Percentiles rank a stretch among this genome's conserved stretches.
Conservation (phyloP, 2,329 filamentous ascomycete genomes). For the Clathrospora elynae region DNA sequence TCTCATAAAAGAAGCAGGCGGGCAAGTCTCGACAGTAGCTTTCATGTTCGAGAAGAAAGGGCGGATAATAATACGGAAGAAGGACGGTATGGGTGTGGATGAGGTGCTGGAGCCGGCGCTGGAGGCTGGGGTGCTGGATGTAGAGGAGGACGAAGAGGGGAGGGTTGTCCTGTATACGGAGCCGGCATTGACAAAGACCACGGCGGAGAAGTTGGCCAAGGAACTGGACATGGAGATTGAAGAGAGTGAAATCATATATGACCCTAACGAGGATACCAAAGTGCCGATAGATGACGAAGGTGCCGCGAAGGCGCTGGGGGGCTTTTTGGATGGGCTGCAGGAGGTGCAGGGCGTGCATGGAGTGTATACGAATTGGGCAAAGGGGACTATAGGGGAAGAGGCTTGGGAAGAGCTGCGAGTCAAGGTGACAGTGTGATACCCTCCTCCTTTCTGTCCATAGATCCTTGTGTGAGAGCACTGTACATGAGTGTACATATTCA, state of each 20-base stretch:
- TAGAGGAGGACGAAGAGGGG: constrained; percentile 70
- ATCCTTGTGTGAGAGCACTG: constrained; percentile 9
- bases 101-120: constrained; percentile 80
- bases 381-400: constrained; percentile 48
- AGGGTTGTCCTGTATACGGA: constrained; percentile 73
- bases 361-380: constrained; percentile 72
- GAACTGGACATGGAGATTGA: constrained; percentile 69
- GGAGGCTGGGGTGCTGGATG: constrained; percentile 79
- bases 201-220: constrained; percentile 67
- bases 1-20: constrained; percentile 73
- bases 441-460: neutral
- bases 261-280: constrained; percentile 78
- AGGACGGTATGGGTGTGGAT: constrained; percentile 63
- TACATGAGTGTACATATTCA: constrained; percentile 37
- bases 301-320: constrained; percentile 61
- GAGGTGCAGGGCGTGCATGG: constrained; percentile 79
- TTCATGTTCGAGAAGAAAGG: constrained; percentile 88
- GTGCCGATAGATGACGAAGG: constrained; percentile 65
- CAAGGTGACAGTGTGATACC: constrained; percentile 42
- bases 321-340: constrained; percentile 64
- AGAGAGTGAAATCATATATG: constrained; percentile 82
- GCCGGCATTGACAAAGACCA: constrained; percentile 66
- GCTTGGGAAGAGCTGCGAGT: constrained; percentile 48
- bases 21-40: constrained; percentile 71
- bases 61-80: constrained; percentile 69